Evolutionary conservation across 441 rosid genomes (phyloP), one percentile per base, ranked within the genome.

Genomic region (Jatropha multifida): DNA sequence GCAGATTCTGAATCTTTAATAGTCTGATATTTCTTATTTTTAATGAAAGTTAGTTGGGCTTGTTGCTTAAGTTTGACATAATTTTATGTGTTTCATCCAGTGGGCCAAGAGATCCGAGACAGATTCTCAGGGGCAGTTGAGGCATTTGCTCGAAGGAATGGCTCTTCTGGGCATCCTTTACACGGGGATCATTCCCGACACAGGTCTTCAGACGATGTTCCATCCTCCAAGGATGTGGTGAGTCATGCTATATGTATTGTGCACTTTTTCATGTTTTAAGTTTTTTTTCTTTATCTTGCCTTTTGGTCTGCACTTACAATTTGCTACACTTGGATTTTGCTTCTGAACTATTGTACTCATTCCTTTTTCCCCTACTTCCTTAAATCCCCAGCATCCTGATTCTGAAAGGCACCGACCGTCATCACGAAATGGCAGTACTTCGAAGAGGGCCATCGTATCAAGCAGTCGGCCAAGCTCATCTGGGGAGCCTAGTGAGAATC

Each of bases 121-220:
- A 92, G 90, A 85, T 77, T 87, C 65, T 87, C 97, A 14, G 99
- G 97, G 71, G 96, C 97, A 65, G 97, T 88, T 32, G 97, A 92
- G 81, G 93, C 92, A 76, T 91, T 96, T 85, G 79, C 93, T 68
- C 79, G 94, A 75, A 86, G 90, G 79, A 92, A 90, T 23, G 84
- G 83, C 65, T 72, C 87, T 77, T 72, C 87, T 77, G 81, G 90
- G 52, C 85, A 85, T 23, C 63, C 88, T 27, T 76, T 89, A 81
- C 82, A 87, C 70, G 55, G 68, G 1, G 81, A 75, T 72, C 77
- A 76, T 65, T 82, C 93, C 3, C 88, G 89, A 78, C 88, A 87
- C 78, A 82, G 87, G 84, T 82, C 88, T 69, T 81, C 91, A 7
- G 93, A 87, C 76, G 93, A 87, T 18, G 84, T 77, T 68, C 89